Evolutionary conservation across 352 stramenopile species (phyloP).

Genomic region (Discostella stelligera): DNA sequence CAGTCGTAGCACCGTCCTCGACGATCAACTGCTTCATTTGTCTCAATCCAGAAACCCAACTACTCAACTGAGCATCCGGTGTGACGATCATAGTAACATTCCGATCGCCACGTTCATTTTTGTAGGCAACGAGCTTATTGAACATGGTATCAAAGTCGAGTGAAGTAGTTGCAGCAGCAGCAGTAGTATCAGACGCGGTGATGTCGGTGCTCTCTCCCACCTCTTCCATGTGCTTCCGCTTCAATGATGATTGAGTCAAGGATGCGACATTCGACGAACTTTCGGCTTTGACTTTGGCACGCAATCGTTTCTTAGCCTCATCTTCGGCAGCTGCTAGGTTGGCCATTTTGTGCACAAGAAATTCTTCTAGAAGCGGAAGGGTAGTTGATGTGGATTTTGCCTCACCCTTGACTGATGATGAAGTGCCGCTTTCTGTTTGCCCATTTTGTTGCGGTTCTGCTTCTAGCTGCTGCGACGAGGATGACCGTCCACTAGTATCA

Average conservation of each 20-base stretch:
- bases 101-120: constrained; percentile 40
- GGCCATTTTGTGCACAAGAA: constrained; percentile 7
- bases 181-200: neutral
- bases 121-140: constrained; percentile 53
- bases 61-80: constrained; percentile 43
- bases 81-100: constrained; percentile 58
- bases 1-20: constrained; percentile 1
- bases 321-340: constrained; percentile 4
- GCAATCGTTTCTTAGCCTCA: neutral
- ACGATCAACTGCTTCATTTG: constrained; percentile 28
- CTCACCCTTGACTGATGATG: neutral
- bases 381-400: neutral
- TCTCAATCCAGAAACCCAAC: constrained; percentile 48
- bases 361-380: constrained; percentile 15
- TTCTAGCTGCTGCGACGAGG: neutral
- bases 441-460: no score
- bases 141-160: constrained; percentile 54
- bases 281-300: neutral
- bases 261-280: neutral
- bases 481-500: neutral
- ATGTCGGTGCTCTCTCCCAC: neutral
- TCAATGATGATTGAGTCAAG: neutral
- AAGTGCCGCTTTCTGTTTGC: neutral
- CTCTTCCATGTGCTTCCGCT: neutral
- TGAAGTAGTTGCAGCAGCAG: neutral